Base-by-base conservation (phyloP, 2,329 filamentous ascomycete species). In the Leptodontidium sp. region DNA sequence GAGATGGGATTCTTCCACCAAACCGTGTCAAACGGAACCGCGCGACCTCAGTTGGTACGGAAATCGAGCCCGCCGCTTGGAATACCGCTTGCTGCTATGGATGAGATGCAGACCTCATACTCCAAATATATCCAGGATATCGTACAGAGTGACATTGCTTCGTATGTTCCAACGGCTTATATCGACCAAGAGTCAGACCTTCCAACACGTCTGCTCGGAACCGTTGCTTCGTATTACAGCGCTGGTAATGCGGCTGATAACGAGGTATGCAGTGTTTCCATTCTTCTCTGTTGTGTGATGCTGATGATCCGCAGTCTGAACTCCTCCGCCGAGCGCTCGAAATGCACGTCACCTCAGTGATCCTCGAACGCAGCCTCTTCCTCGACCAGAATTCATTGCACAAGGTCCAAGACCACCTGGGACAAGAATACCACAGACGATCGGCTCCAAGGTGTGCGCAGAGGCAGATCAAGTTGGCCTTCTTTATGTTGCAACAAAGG, bases 381-480 rank as follows among this genome's bases (percentile, higher is more conserved):
- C 74, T 78, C 61, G 75, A 78, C 26, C 55, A 64, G 0, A 69
- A 74, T 47, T 78, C 77, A 3, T 67, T 72, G 7, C 61, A 66
- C n/a, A 66, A 66, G 35, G 75, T 77, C 5, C 64, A 76, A 67
- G 61, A 65, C 8, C 69, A 72, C 43, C 62, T 77, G 6, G 57
- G 70, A 12, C 68, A 76, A 64, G 35, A 69, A 59, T 78, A 70
- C 50, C 73, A 74, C 15, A 50, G 68, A n/a, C 61, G 72, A 45
- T 71, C 75, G 1, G 72, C 74, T 29, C 70, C 76, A 32, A 67
- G 73, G 62, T 77, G 75, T 64, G 75, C 70, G 24, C 76, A 77
- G 49, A 69, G 75, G 52, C 77, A 78, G 61, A 77, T 78, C 57
- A 78, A 78, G 63, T 66, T 77, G 2, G 75, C 75, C 15, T 75